Evolutionary conservation across 2,329 filamentous ascomycete species (phyloP), one percentile per base, ranked within the genome.

Genomic region (Nannizziopsis arthrosporioides): DNA sequence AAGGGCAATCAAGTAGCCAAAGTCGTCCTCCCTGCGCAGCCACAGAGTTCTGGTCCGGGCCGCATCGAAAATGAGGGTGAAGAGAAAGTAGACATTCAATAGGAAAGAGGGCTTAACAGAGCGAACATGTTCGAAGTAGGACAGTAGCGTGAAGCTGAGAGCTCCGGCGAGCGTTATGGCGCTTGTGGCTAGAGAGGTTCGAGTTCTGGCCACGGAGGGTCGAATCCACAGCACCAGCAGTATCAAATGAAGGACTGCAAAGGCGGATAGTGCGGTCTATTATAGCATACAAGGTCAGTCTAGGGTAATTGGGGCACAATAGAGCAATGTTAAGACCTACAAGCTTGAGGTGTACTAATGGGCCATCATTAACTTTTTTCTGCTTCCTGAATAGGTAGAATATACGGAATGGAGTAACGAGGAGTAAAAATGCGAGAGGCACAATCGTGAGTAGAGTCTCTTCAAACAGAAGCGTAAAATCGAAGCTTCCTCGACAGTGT

Each of bases 391-490:
- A 56, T 5, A 70, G 57, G 49, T 67, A 63, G 53, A 55, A 54
- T 5, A 68, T 54, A 31, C 67, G 64, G 41, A 61, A 57, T 7
- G 63, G 62, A 34, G 60, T 53, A 17, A 62, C 41, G n/a, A 66
- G 44, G 32, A 68, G 53, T 19, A 68, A 59, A 42, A 70, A 51
- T 2, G 56, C 53, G 36, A 66, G 54, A 14, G 68, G 68, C 12
- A 67, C 49, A 22, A 67, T 59, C 15, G 59, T 56, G 41, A 70
- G 56, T 32, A 71, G 63, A 1, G 61, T 61, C 49, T 72, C 67
- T 52, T 72, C 68, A 48, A 71, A 71, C n/a, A 71, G 57, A 40
- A 71, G 59, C 17, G 68, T 68, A 52, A 71, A 71, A 49, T 71
- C 69, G 52, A 71, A 69, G 10, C 59, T 62, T 15, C 61, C 62